Base-by-base conservation (phyloP, 2,329 filamentous ascomycete genomes). In the Volutella citrinella region DNA sequence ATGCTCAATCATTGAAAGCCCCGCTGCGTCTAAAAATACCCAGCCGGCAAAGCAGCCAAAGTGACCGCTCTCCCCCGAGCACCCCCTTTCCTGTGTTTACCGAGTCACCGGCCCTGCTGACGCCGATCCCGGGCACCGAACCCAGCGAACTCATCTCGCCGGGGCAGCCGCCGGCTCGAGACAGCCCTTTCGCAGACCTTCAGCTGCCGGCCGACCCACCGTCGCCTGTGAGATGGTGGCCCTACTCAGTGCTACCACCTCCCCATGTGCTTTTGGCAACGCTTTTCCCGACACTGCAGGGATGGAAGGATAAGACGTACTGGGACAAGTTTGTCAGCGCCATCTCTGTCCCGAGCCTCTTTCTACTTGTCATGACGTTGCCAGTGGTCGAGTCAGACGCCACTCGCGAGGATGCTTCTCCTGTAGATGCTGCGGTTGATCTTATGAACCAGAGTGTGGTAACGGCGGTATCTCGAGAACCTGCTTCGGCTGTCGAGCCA, bases 281-380 rank as follows among this genome's bases (percentile, higher is more conserved):
- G 0, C 63, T 98, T 0, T 95, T 97, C 48, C 93, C 93, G 1
- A 96, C 91, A 0, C 64, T 98, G 19, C 82, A 81, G 45, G 81
- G 76, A 17, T 98, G 91, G 88, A 69, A 63, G 26, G 78, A 84
- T 18, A 97, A 96, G 62, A 80, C 70, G n/a, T 61, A 84, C n/a
- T 88, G 82, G 80, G 90, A 91, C 51, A 89, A 86, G 54, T 65
- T 89, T 27, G 66, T 96, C 29, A 91, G 88, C 25, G 52, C 93
- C 10, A 73, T 94, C 22, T 90, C 90, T 7, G 82, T 88, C n/a
- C 87, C 90, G 2, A 94, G 85, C 49, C 88, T 98, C 22, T 87
- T 98, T 43, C 65, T 97, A 3, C 71, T 98, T 5, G 91, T 91
- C 1, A 80, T 93, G 28, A 98, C 93, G 1, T 63, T 98, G 5